A percentile compares a stretch with the other conserved stretches of the same genome.
These are phyloP conservation scores for Ogataea populi-albae DNA, from an alignment of 805 yeast genomes.

Conservation along the genomic window DNA sequence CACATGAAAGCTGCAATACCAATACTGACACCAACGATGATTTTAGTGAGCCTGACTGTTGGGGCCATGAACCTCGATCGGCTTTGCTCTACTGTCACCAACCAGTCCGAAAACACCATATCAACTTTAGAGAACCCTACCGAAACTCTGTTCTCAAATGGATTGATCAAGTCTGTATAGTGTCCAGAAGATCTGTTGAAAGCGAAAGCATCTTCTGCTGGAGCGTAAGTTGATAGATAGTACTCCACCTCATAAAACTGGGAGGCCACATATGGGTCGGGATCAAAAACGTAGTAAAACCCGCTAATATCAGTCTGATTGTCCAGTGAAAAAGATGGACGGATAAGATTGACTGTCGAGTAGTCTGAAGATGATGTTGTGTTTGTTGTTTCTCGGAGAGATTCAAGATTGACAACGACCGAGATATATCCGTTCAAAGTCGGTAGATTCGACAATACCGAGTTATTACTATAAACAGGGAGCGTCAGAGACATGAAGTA, in stretches of 20 bases:
- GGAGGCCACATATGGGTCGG: conserved; percentile 17
- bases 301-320: conserved; percentile 30
- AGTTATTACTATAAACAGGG: conserved; percentile 71
- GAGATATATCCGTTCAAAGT: conserved; percentile 70
- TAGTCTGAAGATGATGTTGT: conserved; percentile 41
- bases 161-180: conserved; percentile 35
- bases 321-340: conserved; percentile 21
- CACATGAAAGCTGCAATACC: conserved; percentile 76
- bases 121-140: conserved; percentile 53
- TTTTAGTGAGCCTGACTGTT: conserved; percentile 53
- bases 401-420: conserved; percentile 48
- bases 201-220: conserved; percentile 23
- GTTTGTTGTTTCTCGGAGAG: conserved; percentile 38
- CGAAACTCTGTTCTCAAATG: conserved; percentile 43
- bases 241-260: conserved; percentile 3
- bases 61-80: conserved; percentile 61
- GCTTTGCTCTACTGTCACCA: conserved; percentile 67
- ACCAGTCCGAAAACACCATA: conserved; percentile 55
- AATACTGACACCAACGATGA: conserved; percentile 74
- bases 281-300: conserved; percentile 43
- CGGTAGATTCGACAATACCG: conserved; percentile 58
- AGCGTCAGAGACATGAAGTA: conserved; percentile 72
- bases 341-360: conserved; percentile 26
- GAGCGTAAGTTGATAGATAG: conserved; percentile 17
- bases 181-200: conserved; percentile 38